phyloP scores from a whole-genome alignment of 139 green algal species.

The Chlorella sp. region DNA sequence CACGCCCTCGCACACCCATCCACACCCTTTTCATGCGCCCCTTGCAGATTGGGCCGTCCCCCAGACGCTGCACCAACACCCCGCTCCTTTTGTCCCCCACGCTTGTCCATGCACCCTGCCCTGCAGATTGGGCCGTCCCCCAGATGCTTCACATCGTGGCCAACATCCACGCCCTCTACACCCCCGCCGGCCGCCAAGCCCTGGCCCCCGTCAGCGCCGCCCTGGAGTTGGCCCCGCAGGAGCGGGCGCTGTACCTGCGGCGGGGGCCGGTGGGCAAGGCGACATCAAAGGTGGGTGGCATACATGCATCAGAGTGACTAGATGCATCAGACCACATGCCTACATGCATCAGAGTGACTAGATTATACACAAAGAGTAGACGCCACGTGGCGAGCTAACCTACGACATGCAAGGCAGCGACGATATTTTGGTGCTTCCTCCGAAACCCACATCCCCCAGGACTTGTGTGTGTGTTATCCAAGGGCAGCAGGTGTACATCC shows the following conservation, averaged over 20 bases:
- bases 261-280: constrained; percentile 29
- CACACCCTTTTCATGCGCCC: no score
- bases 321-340: no score
- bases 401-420: no score
- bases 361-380: no score
- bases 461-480: no score
- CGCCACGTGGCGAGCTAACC: no score
- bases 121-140: constrained; percentile 40
- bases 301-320: no score
- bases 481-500: no score
- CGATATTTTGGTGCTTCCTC: no score
- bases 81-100: neutral
- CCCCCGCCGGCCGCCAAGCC: constrained; percentile 39
- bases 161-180: constrained; percentile 65
- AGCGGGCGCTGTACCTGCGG: constrained; percentile 69
- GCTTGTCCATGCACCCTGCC: neutral
- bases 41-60: neutral
- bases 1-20: no score
- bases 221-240: constrained; percentile 69
- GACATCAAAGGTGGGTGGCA: neutral
- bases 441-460: no score
- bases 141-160: constrained; percentile 42
- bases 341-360: no score
- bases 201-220: constrained; percentile 44
- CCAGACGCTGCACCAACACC: neutral